phyloP scores from a whole-genome alignment of 192 early-diverging fungal genomes.

The Dissophora ornata region DNA sequence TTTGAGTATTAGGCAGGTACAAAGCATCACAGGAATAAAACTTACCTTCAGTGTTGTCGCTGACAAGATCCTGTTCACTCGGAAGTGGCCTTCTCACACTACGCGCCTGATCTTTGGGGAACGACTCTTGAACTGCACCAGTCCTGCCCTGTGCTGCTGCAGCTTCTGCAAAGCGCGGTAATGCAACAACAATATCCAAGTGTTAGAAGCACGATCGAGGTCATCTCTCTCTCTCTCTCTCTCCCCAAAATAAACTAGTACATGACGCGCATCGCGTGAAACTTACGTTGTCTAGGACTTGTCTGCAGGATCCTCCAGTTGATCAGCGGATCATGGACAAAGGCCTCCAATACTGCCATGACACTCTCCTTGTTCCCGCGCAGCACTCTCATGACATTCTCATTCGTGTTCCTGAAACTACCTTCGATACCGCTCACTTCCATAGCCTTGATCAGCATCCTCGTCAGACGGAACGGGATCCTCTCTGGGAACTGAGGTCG shows the following conservation, averaged over 20 bases:
- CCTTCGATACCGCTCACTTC: slow-evolving; percentile 97
- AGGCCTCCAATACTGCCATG: slow-evolving; percentile 98
- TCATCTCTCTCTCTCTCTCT: no score
- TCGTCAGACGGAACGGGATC: slow-evolving; percentile 97
- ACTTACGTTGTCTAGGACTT: slow-evolving; percentile 53
- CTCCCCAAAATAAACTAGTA: not conserved
- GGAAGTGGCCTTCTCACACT: slow-evolving; percentile 39
- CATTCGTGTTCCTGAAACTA: slow-evolving; percentile 95
- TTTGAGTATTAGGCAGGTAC: not conserved
- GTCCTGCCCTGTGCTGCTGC: slow-evolving; percentile 3
- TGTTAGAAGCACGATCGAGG: no score
- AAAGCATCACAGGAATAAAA: not conserved
- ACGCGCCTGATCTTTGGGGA: slow-evolving; percentile 31
- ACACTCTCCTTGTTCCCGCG: slow-evolving; percentile 94
- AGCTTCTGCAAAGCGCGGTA: slow-evolving; percentile 30
- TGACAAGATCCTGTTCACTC: slow-evolving; percentile 38
- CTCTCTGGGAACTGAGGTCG: slow-evolving; percentile 96
- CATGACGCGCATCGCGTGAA: no score
- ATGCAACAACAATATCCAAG: no score
- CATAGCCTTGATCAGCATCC: slow-evolving; percentile 99
- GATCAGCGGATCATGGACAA: slow-evolving; percentile 96
- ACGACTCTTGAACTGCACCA: slow-evolving; percentile 12
- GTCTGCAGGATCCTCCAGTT: slow-evolving; percentile 84
- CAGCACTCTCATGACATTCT: slow-evolving; percentile 95
- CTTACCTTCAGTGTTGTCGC: slow-evolving; percentile 14